A percentile compares a stretch with the other conserved stretches of the same genome.
Evolutionary conservation across 1,139 yeast species (phyloP).

Genomic region (Pichia sp.): DNA sequence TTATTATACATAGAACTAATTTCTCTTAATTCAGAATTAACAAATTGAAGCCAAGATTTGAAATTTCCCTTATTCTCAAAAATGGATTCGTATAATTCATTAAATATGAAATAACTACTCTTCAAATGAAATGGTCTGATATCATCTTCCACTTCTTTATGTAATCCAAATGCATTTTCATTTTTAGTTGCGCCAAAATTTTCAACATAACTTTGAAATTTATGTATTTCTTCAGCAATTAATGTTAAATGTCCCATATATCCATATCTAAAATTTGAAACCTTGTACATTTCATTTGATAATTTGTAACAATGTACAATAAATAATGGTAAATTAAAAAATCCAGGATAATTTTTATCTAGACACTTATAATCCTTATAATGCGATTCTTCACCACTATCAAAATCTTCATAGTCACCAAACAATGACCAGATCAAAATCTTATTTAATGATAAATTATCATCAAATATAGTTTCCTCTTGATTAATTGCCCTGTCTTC

Average conservation of each 20-base stretch:
- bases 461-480: conserved; percentile 29
- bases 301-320: conserved; percentile 47
- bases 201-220: conserved; percentile 47
- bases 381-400: conserved; percentile 3
- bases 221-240: conserved; percentile 94
- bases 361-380: conserved; percentile 12
- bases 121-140: conserved; percentile 25
- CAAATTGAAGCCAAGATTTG: conserved; percentile 70
- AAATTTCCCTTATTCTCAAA: conserved; percentile 28
- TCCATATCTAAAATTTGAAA: conserved; percentile 65
- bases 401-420: conserved; percentile 25
- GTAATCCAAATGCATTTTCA: conserved; percentile 27
- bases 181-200: conserved; percentile 29
- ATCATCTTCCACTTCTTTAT: conserved; percentile 25
- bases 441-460: conserved; percentile 28
- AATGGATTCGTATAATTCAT: conserved; percentile 26
- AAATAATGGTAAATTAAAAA: conserved; percentile 28
- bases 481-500: conserved; percentile 29
- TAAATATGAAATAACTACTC: conserved; percentile 27
- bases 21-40: conserved; percentile 71
- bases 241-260: conserved; percentile 96
- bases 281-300: conserved; percentile 53
- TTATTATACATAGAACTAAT: conserved; percentile 93
- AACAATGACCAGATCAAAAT: conserved; percentile 30
- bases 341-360: conserved; percentile 25